phyloP scores from a whole-genome alignment of 1,284 basidiomycete species.

The Ustilago vetiveriae region DNA sequence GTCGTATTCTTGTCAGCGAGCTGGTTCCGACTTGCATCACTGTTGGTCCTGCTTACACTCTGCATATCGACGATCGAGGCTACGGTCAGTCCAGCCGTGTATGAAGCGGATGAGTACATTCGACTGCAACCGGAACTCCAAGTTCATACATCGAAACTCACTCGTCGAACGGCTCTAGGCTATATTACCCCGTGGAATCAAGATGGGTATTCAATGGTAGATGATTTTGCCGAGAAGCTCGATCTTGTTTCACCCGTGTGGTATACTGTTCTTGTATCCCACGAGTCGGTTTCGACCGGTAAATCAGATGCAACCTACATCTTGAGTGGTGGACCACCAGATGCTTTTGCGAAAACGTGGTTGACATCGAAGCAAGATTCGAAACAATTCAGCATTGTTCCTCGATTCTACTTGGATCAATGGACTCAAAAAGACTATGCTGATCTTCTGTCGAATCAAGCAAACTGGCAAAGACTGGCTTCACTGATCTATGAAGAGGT shows the following conservation, averaged over 20 bases:
- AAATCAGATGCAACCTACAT: slow-evolving; percentile 20
- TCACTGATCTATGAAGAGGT: slow-evolving; percentile 27
- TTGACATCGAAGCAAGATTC: background rate
- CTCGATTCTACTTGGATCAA: slow-evolving; percentile 45
- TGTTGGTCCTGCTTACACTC: too few relatives aligned
- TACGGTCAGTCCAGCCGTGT: background rate
- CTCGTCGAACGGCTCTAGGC: slow-evolving; percentile 28
- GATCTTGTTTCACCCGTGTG: slow-evolving; percentile 50
- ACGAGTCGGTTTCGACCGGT: background rate
- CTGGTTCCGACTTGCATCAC: too few relatives aligned
- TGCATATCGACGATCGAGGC: too few relatives aligned
- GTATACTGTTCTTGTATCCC: slow-evolving; percentile 44
- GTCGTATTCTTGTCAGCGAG: too few relatives aligned
- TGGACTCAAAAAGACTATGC: slow-evolving; percentile 44
- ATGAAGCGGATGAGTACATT: slow-evolving; percentile 32
- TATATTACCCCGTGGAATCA: slow-evolving; percentile 57
- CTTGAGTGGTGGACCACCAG: slow-evolving; percentile 35
- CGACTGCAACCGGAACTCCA: slow-evolving; percentile 3
- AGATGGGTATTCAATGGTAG: slow-evolving; percentile 21
- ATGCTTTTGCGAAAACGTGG: slow-evolving; percentile 25
- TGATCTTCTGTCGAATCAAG: slow-evolving; percentile 19
- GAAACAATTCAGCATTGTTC: slow-evolving; percentile 13
- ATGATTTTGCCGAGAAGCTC: slow-evolving; percentile 31
- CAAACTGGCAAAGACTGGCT: slow-evolving; percentile 24
- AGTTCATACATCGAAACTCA: background rate